Base-by-base conservation (phyloP, 2,329 filamentous ascomycete genomes). In the Ascochyta koolunga region DNA sequence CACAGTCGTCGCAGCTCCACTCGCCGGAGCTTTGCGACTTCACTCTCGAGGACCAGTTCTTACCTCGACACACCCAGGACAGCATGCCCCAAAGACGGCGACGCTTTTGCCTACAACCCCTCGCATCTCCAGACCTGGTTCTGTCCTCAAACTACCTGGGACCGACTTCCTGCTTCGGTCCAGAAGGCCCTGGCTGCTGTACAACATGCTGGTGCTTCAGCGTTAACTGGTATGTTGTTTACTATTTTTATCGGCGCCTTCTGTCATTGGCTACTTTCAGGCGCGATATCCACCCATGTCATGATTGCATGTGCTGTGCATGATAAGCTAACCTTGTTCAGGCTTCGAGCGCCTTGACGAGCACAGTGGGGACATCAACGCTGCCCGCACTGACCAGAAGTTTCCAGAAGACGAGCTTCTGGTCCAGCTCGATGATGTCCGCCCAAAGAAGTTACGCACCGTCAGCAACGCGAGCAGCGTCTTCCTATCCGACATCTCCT, bases 151-250 rank as follows among this genome's bases (percentile, higher is more conserved):
- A 62, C 70, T 11, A 64, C 79, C 22, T 70, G 72, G 66, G 56
- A 67, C 24, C 64, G 60, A 25, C 69, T 81, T 10, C 76, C 78
- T 4, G 32, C 54, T 1, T 56, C 68, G 15, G 63, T 80, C 13
- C 62, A 69, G 43, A 58, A 65, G 11, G 62, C 60, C 29, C 54
- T 78, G 25, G 64, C 70, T 4, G 66, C 72, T 27, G 72, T 80
- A 63, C 73, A 76, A 58, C 73, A 75, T 41, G 72, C 77, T 44
- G 78, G 76, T 36, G 79, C 79, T 16, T 78, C 78, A 32, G 73
- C 80, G 29, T 67, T 72, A 58, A 80, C 78, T 41, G 69, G 76
- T 54, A 74, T 56, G 74, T 71, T 36, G 46, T 54, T 45, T 39
- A 46, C 50, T 38, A 41, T 53, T 46, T 52, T 54, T 36, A 51